Base-by-base conservation (phyloP, 2,329 filamentous ascomycete genomes). In the Clarireedia paspali region DNA sequence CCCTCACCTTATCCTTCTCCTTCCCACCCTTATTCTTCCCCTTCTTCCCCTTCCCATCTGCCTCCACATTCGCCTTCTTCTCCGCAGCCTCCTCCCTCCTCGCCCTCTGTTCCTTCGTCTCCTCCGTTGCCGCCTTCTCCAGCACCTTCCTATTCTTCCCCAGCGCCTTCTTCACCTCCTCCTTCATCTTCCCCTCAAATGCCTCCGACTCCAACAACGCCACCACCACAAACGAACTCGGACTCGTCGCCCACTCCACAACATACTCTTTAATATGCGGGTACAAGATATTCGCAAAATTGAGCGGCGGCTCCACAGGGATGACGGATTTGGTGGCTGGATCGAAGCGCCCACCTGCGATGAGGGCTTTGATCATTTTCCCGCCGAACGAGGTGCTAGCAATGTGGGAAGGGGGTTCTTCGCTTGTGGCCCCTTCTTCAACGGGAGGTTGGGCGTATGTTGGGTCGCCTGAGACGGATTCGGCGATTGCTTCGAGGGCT, bases 331-430 rank as follows among this genome's bases (percentile, higher is more conserved):
- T 90, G 2, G 82, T 78, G 45, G 78, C 78, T 59, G 83, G 82
- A 71, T 97, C 90, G 68, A 88, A 99, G 57, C 84, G 85, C 26
- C 95, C 94, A 44, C 94, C 94, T 54, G 90, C 86, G 24, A 96
- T 91, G 6, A 99, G 80, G 0, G 87, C 87, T 75, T 96, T 96
- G 66, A 97, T 80, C 85, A 96, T 87, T 57, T 90, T 86, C 15
- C 89, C 90, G 42, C 84, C 87, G 63, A 78, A 78, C 0, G 83
- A 68, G 39, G 80, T 78, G 64, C 80, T 75, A 26, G 83, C 80
- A 55, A 87, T 77, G 67, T 90, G 86, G 34, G 61, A 59, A 27
- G 52, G 49, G 10, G 62, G 47, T 7, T 57, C 55, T 26, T 59
- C 55, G 30, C 48, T 55, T n/a, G 49, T 48, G 4, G 61, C 63